phyloP scores from a whole-genome alignment of 2,329 filamentous ascomycete genomes.

The Penicillium sp. region DNA sequence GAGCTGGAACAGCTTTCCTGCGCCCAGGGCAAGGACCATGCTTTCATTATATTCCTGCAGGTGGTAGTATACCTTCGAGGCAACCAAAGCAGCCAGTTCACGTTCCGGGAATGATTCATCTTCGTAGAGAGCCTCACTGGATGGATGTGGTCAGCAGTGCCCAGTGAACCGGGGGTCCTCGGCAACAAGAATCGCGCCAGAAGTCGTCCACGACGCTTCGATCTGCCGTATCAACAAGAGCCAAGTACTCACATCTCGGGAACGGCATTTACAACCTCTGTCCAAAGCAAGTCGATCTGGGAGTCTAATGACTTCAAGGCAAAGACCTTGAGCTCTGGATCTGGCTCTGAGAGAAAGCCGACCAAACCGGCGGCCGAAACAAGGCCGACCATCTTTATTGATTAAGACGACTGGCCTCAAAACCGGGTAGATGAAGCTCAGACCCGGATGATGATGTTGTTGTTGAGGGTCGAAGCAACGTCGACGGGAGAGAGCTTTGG shows the following conservation, averaged over 20 bases:
- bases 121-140: slow-evolving; percentile 93
- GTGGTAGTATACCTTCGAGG: slow-evolving; percentile 98
- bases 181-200: slow-evolving; percentile 3
- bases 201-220: background rate
- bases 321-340: slow-evolving; percentile 89
- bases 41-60: slow-evolving; percentile 98
- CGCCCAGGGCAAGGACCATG: slow-evolving; percentile 94
- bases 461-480: slow-evolving; percentile 32
- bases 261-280: slow-evolving; percentile 87
- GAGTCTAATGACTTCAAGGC: slow-evolving; percentile 92
- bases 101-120: slow-evolving; percentile 92
- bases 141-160: slow-evolving; percentile 14
- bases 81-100: slow-evolving; percentile 86
- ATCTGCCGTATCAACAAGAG: background rate
- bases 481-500: slow-evolving; percentile 30
- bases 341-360: slow-evolving; percentile 91
- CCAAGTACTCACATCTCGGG: slow-evolving; percentile 75
- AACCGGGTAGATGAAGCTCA: slow-evolving; percentile 10
- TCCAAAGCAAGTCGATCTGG: slow-evolving; percentile 96
- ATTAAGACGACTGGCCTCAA: slow-evolving; percentile 13
- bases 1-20: slow-evolving; percentile 90
- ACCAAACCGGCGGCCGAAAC: slow-evolving; percentile 92
- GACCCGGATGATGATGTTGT: slow-evolving; percentile 18
- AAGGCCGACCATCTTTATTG: slow-evolving; percentile 73
- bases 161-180: slow-evolving; percentile 1